Evolutionary conservation across 495 filamentous ascomycete genomes (phyloP), one percentile per base, ranked within the genome.

Genomic region (Melanomma pulvis-pyrius): DNA sequence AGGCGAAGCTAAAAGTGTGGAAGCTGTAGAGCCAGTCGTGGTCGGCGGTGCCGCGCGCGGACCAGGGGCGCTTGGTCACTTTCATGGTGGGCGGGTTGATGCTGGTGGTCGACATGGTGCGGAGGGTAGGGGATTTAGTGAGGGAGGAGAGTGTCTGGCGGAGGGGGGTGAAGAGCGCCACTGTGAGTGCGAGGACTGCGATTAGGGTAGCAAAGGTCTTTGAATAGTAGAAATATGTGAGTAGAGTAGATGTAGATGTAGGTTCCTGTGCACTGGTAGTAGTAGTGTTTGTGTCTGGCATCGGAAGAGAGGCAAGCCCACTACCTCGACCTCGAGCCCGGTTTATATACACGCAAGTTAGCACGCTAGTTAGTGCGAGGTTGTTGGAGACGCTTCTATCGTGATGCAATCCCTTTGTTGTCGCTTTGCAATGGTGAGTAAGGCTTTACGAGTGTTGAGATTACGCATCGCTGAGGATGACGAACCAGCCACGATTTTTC

Each of bases 21-120:
- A 87, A 92, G 24, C 84, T 87, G 75, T 92, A 87, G n/a, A 92
- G 85, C 90, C 90, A 93, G 74, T 87, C 89, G 75, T 92, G 88
- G 73, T 92, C 83, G 61, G 84, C 81, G 74, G 92, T 89, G 41
- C 90, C 91, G 50, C 90, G 83, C 30, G 83, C 81, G 39, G 73
- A 65, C 74, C 74, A 79, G n/a, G 74, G 73, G 1, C 77, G 74
- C 53, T 74, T 77, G 65, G 74, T 75, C 58, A 79, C 69, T 28
- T 74, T 73, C 28, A 77, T 53, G 28, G 44, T 21, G n/a, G 69
- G 26, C 36, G 68, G 49, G 32, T 57, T 22, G 28, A 39, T 59
- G 47, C 63, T 71, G 24, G 49, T 63, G 48, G 65, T 72, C 25
- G 74, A 65, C 69, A 76, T 72, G n/a, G 64, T 48, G 39, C 74